Evolutionary conservation across 2,329 filamentous ascomycete genomes (phyloP).

Genomic region (Mycocentrospora acerina): DNA sequence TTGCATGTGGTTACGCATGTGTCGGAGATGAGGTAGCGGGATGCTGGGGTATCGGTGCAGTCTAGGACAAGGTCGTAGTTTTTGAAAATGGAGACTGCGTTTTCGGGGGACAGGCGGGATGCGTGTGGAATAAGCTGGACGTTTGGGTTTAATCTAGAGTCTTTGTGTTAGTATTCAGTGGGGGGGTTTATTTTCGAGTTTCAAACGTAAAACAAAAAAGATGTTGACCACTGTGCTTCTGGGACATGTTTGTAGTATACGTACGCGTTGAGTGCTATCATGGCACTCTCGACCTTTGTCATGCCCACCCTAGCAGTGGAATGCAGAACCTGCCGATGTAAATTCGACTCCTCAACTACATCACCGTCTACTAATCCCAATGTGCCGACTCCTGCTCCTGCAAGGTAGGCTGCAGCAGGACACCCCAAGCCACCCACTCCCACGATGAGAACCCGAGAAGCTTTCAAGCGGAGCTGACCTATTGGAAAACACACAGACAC

Average conservation of each 20-base stretch:
- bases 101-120: conserved; percentile 67
- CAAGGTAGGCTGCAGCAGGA: conserved; percentile 88
- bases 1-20: conserved; percentile 77
- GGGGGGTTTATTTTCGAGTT: too few relatives aligned
- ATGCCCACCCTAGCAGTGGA: conserved; percentile 68
- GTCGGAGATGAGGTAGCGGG: conserved; percentile 91
- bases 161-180: conserved; percentile 9
- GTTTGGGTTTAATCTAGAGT: conserved; percentile 69
- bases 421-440: conserved; percentile 90
- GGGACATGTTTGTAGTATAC: too few relatives aligned
- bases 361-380: conserved; percentile 88
- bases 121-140: conserved; percentile 64
- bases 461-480: conserved; percentile 76
- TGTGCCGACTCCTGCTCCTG: conserved; percentile 81
- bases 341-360: conserved; percentile 81
- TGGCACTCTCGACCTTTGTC: conserved; percentile 76
- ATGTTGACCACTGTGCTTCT: too few relatives aligned
- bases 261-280: conserved; percentile 47
- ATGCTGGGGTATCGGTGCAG: conserved; percentile 90
- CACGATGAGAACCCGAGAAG: conserved; percentile 73
- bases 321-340: conserved; percentile 90
- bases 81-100: conserved; percentile 66
- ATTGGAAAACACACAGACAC: neutral
- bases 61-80: conserved; percentile 85
- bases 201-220: too few relatives aligned